Percentiles rank a stretch among this genome's conserved stretches.
phyloP scores from a whole-genome alignment of 1,284 basidiomycete genomes.

The Malassezia globosa region DNA sequence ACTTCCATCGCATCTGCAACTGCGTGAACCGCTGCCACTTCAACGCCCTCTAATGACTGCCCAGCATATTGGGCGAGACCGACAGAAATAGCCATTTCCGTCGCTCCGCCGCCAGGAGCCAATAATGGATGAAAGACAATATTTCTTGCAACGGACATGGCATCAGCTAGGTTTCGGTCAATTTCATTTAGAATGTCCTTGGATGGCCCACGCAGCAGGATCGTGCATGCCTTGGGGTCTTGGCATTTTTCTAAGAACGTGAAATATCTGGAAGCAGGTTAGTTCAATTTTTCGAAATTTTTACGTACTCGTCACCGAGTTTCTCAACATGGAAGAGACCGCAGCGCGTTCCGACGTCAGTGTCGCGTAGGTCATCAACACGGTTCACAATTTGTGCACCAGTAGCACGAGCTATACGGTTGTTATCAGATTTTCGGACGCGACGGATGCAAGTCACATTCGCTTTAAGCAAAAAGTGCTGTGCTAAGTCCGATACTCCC shows the following conservation, averaged over 20 bases:
- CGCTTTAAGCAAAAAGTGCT: slow-evolving; percentile 78
- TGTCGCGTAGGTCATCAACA: slow-evolving; percentile 81
- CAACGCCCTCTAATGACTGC: slow-evolving; percentile 58
- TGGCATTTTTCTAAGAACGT: slow-evolving; percentile 86
- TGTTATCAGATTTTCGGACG: slow-evolving; percentile 96
- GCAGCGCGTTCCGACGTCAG: slow-evolving; percentile 81
- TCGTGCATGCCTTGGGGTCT: slow-evolving; percentile 93
- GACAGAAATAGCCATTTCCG: slow-evolving; percentile 92
- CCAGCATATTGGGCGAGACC: slow-evolving; percentile 74
- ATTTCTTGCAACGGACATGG: slow-evolving; percentile 92
- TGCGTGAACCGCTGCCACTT: slow-evolving; percentile 78
- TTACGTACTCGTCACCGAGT: slow-evolving; percentile 78
- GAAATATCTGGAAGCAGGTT: slow-evolving; percentile 62
- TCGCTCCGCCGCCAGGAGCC: slow-evolving; percentile 87
- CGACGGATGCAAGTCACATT: slow-evolving; percentile 85
- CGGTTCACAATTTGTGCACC: slow-evolving; percentile 96
- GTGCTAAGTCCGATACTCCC: slow-evolving; percentile 84
- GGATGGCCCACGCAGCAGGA: slow-evolving; percentile 91
- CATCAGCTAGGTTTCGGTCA: slow-evolving; percentile 91
- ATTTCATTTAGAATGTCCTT: slow-evolving; percentile 98
- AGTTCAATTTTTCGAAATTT: too few relatives aligned
- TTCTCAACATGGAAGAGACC: slow-evolving; percentile 94
- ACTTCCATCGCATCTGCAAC: slow-evolving; percentile 95
- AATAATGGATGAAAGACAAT: slow-evolving; percentile 89
- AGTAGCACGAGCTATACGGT: slow-evolving; percentile 87